Evolutionary conservation across 148 eudicot species (phyloP), one percentile per base, ranked within the genome.

Genomic region (Rhododendron molle): DNA sequence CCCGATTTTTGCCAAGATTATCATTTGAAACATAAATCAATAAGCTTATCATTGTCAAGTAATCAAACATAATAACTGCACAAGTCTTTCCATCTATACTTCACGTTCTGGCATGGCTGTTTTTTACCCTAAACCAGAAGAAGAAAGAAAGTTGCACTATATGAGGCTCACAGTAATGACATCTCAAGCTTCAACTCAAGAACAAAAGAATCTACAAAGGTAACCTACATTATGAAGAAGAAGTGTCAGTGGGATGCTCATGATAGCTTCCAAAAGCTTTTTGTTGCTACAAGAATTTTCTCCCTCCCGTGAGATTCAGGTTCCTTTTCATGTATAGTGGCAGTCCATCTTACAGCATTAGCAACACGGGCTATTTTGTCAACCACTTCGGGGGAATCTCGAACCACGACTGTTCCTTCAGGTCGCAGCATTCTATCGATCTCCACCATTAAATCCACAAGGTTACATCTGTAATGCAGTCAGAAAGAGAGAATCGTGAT

Each of bases 371-470:
- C 91, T 62, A 95, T 86, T 88, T 89, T 97, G 47, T 93, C 98
- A 28, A 97, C 90, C 80, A 85, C 92, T 89, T 94, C 99, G 0
- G 96, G 97, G 40, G 92, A 89, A 74, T 97, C 99, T 71, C 98
- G 93, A 58, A 97, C 86, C 40, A 97, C 91, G 38, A 94, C 96
- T 2, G 94, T 97, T 73, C 99, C 99, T 90, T 94, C 96, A 3
- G 98, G 99, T 3, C 99, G 96, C 78, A 97, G 81, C 78, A 97
- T 94, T 76, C 99, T 90, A 85, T 96, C 99, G 83, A 97, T 95
- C 87, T 97, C 99, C n/a, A 97, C 93, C 96, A 97, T 94, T 65
- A 97, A 81, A 87, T 97, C 98, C 81, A 95, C 96, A 14, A 97
- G 89, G 89, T 92, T 92, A 88, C 99, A 97, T 89, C 99, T 97